Conservation (phyloP, 1,284 basidiomycete species). For the Tausonia pullulans region DNA sequence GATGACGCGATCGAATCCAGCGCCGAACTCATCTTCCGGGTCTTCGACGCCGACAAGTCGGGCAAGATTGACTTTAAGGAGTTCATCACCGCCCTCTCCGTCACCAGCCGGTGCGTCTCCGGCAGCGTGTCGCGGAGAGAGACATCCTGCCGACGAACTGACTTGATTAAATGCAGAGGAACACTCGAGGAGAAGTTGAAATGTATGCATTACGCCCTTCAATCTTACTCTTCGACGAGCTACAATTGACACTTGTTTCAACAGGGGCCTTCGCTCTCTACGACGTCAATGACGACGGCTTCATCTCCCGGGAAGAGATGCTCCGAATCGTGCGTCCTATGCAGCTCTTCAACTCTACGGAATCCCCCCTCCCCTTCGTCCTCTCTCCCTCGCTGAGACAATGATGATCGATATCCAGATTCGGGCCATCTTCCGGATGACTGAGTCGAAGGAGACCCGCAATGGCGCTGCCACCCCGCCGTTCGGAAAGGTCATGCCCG, state of each 20-base stretch:
- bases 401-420: too few species aligned
- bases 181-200: conserved; percentile 95
- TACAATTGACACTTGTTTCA: neutral
- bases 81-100: conserved; percentile 94
- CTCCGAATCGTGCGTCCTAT: conserved; percentile 62
- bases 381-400: too few species aligned
- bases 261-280: conserved; percentile 99
- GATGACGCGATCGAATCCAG: too few species aligned
- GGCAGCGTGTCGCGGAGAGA: too few species aligned
- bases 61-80: conserved; percentile 96
- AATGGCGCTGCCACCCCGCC: too few species aligned
- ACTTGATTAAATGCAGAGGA: conserved; percentile 44
- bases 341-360: too few species aligned
- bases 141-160: too few species aligned
- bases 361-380: too few species aligned
- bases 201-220: conserved; percentile 48
- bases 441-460: too few species aligned
- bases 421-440: too few species aligned
- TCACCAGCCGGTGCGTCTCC: conserved; percentile 50
- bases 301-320: conserved; percentile 98
- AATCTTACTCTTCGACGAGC: too few species aligned
- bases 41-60: conserved; percentile 91
- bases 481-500: too few species aligned
- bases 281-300: conserved; percentile 95
- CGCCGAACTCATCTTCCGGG: conserved; percentile 82